These are phyloP conservation scores for Clarireedia paspali DNA, from an alignment of 2,329 filamentous ascomycete genomes.

Conservation along the genomic window DNA sequence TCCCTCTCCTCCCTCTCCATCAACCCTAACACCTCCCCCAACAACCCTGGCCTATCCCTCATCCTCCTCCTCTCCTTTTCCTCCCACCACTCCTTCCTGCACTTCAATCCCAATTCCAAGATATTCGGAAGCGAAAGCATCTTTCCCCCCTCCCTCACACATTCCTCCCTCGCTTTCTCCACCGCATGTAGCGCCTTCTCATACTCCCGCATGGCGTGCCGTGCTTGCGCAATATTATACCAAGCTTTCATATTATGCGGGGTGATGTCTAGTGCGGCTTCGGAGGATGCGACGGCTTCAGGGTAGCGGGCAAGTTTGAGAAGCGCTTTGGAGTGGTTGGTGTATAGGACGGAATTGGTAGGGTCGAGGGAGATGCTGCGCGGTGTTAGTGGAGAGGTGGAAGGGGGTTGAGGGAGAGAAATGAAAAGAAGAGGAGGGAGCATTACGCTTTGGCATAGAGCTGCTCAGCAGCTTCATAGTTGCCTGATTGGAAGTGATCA, in stretches of 20 bases:
- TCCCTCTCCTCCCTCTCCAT: constrained; percentile 40
- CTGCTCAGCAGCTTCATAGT: constrained; percentile 58
- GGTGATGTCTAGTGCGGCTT: constrained; percentile 53
- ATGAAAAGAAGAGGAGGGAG: background rate
- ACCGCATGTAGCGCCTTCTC: background rate
- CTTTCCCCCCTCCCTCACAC: background rate
- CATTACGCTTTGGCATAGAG: constrained; percentile 66
- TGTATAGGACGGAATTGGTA: constrained; percentile 71
- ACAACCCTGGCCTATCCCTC: constrained; percentile 48
- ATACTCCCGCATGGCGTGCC: background rate
- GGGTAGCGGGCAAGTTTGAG: constrained; percentile 68
- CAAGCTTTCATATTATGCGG: constrained; percentile 62
- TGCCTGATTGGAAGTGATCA: constrained; percentile 53
- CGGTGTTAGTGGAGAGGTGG: background rate
- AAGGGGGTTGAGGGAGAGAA: background rate
- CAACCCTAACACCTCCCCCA: constrained; percentile 49
- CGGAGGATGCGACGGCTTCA: constrained; percentile 69
- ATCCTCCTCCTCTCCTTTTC: constrained; percentile 55
- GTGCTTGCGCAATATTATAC: constrained; percentile 77
- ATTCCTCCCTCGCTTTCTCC: background rate
- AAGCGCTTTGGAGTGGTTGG: constrained; percentile 80
- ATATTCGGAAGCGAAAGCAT: constrained; percentile 51
- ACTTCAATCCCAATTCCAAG: constrained; percentile 64
- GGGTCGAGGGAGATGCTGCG: constrained; percentile 69
- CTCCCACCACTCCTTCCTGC: constrained; percentile 85